Conservation (phyloP, 345 rosid genomes). For the Brassica incana region DNA sequence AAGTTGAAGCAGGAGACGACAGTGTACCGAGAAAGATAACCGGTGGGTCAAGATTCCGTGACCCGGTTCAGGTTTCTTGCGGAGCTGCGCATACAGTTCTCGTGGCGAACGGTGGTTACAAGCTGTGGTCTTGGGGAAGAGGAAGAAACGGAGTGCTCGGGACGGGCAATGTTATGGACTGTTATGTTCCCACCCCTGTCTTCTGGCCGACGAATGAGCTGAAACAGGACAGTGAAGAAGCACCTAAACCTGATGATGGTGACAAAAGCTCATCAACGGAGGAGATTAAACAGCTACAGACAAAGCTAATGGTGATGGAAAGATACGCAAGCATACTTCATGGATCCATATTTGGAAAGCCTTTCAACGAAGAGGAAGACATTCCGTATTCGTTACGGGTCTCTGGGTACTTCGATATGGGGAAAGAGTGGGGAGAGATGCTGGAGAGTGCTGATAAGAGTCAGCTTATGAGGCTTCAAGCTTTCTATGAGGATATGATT, state of each 20-base stretch:
- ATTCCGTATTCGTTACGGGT: conserved; percentile 56
- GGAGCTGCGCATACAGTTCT: conserved; percentile 94
- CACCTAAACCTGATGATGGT: conserved; percentile 40
- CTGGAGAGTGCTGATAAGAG: conserved; percentile 66
- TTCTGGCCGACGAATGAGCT: conserved; percentile 63
- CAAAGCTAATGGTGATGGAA: conserved; percentile 66
- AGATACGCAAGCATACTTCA: conserved; percentile 79
- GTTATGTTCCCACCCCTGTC: conserved; percentile 51
- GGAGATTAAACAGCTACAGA: conserved; percentile 65
- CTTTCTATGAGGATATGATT: conserved; percentile 73
- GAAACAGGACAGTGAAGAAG: conserved; percentile 34
- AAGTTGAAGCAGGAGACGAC: conserved; percentile 79
- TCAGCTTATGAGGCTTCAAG: conserved; percentile 71
- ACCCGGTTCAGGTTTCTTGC: conserved; percentile 68
- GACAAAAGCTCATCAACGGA: conserved; percentile 54
- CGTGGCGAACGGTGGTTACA: conserved; percentile 68
- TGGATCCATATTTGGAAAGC: conserved; percentile 75
- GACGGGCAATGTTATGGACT: conserved; percentile 53
- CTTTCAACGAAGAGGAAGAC: conserved; percentile 67
- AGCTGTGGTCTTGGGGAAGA: conserved; percentile 93
- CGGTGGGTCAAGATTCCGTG: conserved; percentile 51
- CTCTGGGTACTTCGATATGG: conserved; percentile 58
- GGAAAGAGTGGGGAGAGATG: conserved; percentile 79
- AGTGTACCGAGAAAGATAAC: conserved; percentile 52
- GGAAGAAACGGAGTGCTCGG: conserved; percentile 92